Percentiles rank a stretch among this genome's conserved stretches.
These are phyloP conservation scores for Colletotrichum chlorophyti DNA, from an alignment of 2,329 filamentous ascomycete genomes.

Conservation along the genomic window DNA sequence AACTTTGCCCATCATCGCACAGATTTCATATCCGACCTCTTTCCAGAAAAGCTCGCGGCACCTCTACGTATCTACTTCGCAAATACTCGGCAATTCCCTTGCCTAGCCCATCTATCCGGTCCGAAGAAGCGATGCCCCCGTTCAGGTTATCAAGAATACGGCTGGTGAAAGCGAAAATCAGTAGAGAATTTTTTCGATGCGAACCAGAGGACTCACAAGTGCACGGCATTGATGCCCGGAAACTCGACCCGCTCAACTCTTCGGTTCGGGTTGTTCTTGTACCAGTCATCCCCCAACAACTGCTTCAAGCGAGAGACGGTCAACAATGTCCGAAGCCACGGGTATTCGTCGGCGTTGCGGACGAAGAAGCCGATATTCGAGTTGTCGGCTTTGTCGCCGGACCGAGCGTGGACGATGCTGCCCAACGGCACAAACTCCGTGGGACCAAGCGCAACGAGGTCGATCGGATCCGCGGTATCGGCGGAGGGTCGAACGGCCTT, in stretches of 20 bases:
- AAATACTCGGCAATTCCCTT: slow-evolving; percentile 46
- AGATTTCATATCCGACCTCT: slow-evolving; percentile 34
- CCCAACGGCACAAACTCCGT: slow-evolving; percentile 34
- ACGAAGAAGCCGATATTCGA: slow-evolving; percentile 50
- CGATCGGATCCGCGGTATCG: slow-evolving; percentile 7
- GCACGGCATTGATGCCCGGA: slow-evolving; percentile 21
- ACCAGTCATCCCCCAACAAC: slow-evolving; percentile 35
- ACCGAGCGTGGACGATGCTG: slow-evolving; percentile 42
- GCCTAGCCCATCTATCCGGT: slow-evolving; percentile 39
- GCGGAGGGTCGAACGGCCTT: slow-evolving; percentile 13
- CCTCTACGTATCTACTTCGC: slow-evolving; percentile 41
- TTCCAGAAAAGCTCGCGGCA: slow-evolving; percentile 41
- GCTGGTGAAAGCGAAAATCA: background rate
- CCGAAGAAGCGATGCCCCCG: slow-evolving; percentile 26
- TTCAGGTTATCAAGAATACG: slow-evolving; percentile 27
- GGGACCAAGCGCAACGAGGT: slow-evolving; percentile 4
- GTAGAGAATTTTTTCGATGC: no score
- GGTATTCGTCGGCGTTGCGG: slow-evolving; percentile 44
- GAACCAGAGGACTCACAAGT: slow-evolving; percentile 16
- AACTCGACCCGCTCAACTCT: slow-evolving; percentile 20
- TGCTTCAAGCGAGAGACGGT: slow-evolving; percentile 33
- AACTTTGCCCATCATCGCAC: background rate
- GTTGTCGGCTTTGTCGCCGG: slow-evolving; percentile 46
- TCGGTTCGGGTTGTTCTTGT: slow-evolving; percentile 3
- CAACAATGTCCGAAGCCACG: slow-evolving; percentile 46